Conservation (phyloP, 116 monocot species). For the Papilionanthe hybrid region DNA sequence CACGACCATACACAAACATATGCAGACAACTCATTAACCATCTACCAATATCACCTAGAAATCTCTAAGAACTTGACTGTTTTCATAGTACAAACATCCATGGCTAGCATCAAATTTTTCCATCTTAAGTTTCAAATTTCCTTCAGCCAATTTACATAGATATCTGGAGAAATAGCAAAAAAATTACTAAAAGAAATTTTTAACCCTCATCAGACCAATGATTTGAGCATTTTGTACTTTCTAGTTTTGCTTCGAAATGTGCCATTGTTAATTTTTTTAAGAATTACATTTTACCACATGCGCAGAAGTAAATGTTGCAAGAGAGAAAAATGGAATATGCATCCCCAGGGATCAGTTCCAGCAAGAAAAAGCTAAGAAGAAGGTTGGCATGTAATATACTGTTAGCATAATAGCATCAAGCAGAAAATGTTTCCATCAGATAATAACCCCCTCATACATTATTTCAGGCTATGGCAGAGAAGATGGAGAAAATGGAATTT, state of each 20-base stretch:
- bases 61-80: neutral
- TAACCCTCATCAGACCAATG: too few relatives aligned
- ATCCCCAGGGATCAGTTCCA: conserved; percentile 70
- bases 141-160: too few relatives aligned
- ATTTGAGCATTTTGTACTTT: too few relatives aligned
- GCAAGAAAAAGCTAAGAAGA: conserved; percentile 73
- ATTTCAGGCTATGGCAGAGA: conserved; percentile 51
- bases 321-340: conserved; percentile 90
- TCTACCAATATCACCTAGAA: too few relatives aligned
- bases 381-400: conserved; percentile 31
- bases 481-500: conserved; percentile 41
- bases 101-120: neutral
- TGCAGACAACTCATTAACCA: too few relatives aligned
- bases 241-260: too few relatives aligned
- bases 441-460: neutral
- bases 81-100: neutral
- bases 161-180: too few relatives aligned
- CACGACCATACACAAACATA: too few relatives aligned
- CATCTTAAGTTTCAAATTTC: neutral
- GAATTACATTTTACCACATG: neutral
- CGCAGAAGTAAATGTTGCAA: conserved; percentile 78
- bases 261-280: neutral
- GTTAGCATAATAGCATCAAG: neutral
- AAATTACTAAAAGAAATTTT: neutral
- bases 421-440: neutral